Conservation (phyloP, 2,329 filamentous ascomycete genomes). For the Rhynchosporium secalis region DNA sequence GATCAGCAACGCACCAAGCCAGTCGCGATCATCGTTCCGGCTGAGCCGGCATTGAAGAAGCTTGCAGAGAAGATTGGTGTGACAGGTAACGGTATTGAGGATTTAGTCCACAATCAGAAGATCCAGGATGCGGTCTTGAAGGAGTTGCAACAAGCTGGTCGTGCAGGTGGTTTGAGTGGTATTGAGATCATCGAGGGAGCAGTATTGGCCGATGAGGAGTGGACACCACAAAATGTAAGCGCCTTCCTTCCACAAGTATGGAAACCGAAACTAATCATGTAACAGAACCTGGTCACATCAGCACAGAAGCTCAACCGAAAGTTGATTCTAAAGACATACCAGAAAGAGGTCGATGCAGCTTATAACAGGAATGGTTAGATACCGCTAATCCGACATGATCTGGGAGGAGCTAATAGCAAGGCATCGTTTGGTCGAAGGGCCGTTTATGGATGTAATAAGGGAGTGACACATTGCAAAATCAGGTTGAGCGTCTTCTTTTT, state of each 20-base stretch:
- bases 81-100: constrained; percentile 59
- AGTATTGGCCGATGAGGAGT: constrained; percentile 80
- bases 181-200: constrained; percentile 78
- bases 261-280: constrained; percentile 33
- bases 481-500: constrained; percentile 10
- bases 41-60: constrained; percentile 62
- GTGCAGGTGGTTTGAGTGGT: constrained; percentile 63
- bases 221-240: constrained; percentile 82
- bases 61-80: constrained; percentile 63
- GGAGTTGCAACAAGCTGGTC: constrained; percentile 66
- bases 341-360: constrained; percentile 55
- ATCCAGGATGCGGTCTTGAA: constrained; percentile 62
- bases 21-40: constrained; percentile 75
- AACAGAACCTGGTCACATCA: constrained; percentile 63
- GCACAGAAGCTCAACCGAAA: constrained; percentile 73
- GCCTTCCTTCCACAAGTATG: constrained; percentile 30
- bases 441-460: background rate
- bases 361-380: constrained; percentile 32
- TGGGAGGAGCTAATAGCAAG: background rate
- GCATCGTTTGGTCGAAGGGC: background rate
- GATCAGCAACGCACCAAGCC: constrained; percentile 73
- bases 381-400: background rate
- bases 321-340: constrained; percentile 62
- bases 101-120: constrained; percentile 67
- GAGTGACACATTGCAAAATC: constrained; percentile 3